A percentile compares a stretch with the other conserved stretches of the same genome.
phyloP scores from a whole-genome alignment of 371 early-diverging fungal species.

The Mortierella sp. region DNA sequence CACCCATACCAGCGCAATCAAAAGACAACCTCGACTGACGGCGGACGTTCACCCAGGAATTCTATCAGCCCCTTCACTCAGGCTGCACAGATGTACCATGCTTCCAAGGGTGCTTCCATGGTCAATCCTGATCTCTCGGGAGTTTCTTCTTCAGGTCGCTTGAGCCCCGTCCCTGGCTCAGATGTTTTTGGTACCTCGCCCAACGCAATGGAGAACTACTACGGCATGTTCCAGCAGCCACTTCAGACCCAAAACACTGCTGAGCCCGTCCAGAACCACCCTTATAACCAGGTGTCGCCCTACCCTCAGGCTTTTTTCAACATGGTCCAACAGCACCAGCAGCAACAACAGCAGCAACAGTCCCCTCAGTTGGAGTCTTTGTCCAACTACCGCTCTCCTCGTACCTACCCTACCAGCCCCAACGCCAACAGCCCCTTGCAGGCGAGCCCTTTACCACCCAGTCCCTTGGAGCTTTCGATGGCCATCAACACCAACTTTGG shows the following conservation, averaged over 20 bases:
- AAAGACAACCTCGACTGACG: slow-evolving; percentile 33
- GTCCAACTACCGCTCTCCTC: slow-evolving; percentile 30
- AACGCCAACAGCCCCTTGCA: slow-evolving; percentile 41
- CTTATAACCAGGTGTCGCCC: slow-evolving; percentile 43
- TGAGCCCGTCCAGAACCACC: slow-evolving; percentile 21
- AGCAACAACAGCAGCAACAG: slow-evolving; percentile 21
- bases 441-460: slow-evolving; percentile 44
- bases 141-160: slow-evolving; percentile 21
- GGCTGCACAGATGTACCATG: not conserved
- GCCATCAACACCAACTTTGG: slow-evolving; percentile 34
- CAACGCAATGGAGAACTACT: slow-evolving; percentile 7
- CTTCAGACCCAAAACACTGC: not conserved
- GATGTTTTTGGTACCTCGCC: not conserved
- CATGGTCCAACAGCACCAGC: slow-evolving; percentile 22
- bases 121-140: slow-evolving; percentile 15
- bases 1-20: slow-evolving; percentile 36
- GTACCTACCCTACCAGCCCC: slow-evolving; percentile 43
- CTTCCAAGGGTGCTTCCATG: slow-evolving; percentile 2
- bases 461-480: slow-evolving; percentile 46
- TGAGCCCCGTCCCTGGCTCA: slow-evolving; percentile 33
- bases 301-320: slow-evolving; percentile 43
- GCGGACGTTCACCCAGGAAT: slow-evolving; percentile 18
- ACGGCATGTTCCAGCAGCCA: slow-evolving; percentile 30
- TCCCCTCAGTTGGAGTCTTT: slow-evolving; percentile 21
- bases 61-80: slow-evolving; percentile 19